Percentiles rank a stretch among this genome's conserved stretches.
phyloP scores from a whole-genome alignment of 148 eudicot species.

The Rhododendron vialii region DNA sequence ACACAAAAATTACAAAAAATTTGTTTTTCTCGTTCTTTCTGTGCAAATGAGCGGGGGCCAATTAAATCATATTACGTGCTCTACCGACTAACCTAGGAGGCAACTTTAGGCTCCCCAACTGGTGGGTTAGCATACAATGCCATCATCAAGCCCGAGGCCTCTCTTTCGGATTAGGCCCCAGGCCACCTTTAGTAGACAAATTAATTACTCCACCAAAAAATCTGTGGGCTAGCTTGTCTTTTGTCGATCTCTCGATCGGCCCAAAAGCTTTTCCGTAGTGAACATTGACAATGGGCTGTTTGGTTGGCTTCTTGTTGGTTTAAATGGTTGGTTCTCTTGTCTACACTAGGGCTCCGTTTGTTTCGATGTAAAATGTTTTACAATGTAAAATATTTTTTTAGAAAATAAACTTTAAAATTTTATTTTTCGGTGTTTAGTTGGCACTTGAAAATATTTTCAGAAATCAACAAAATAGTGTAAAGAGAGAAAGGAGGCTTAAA shows the following conservation, averaged over 20 bases:
- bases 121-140: neutral
- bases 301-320: neutral
- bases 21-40: too few relatives aligned
- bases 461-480: too few relatives aligned
- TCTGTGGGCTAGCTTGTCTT: neutral
- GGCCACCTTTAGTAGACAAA: neutral
- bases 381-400: too few relatives aligned
- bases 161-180: neutral
- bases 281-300: neutral
- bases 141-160: neutral
- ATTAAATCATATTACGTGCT: neutral
- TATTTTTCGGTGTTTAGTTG: too few relatives aligned
- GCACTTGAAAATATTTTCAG: too few relatives aligned
- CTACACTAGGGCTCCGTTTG: too few relatives aligned
- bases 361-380: too few relatives aligned
- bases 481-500: too few relatives aligned
- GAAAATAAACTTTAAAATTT: too few relatives aligned
- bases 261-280: neutral
- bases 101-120: neutral
- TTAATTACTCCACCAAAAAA: neutral
- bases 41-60: too few relatives aligned
- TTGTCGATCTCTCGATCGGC: neutral
- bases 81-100: neutral
- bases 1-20: too few relatives aligned
- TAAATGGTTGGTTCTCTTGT: neutral